phyloP scores from a whole-genome alignment of 2,329 filamentous ascomycete species.

The Ophiostoma montium region DNA sequence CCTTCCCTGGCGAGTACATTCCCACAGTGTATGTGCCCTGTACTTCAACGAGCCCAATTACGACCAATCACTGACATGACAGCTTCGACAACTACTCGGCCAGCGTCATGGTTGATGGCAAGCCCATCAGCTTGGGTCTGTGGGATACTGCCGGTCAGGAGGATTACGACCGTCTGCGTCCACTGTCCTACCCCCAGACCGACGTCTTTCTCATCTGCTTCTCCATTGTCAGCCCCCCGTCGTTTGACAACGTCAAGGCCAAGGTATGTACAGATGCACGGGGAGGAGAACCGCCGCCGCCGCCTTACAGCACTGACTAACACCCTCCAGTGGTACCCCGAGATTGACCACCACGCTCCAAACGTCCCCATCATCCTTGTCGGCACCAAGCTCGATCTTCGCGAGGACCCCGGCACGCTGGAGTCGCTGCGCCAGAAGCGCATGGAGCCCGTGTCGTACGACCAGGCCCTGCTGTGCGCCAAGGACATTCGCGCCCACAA shows the following conservation, averaged over 20 bases:
- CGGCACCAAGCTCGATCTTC: conserved; percentile 89
- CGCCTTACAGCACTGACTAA: too few species aligned
- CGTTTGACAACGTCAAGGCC: conserved; percentile 96
- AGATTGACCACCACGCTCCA: conserved; percentile 93
- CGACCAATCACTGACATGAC: background rate
- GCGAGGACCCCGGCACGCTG: conserved; percentile 72
- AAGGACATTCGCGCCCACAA: conserved; percentile 95
- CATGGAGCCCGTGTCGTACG: conserved; percentile 94
- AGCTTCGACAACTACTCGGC: conserved; percentile 99
- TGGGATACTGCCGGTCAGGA: conserved; percentile 99
- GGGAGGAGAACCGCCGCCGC: too few species aligned
- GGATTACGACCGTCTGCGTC: conserved; percentile 90
- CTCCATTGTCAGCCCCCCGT: conserved; percentile 92
- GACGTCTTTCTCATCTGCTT: conserved; percentile 98
- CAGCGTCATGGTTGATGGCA: conserved; percentile 97
- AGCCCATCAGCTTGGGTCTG: conserved; percentile 88
- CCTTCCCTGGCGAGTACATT: conserved; percentile 99
- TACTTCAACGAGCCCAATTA: background rate
- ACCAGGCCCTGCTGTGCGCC: conserved; percentile 74
- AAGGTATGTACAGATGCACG: conserved; percentile 53
- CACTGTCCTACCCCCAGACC: conserved; percentile 93
- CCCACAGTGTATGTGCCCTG: conserved; percentile 68
- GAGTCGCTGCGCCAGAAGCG: conserved; percentile 78
- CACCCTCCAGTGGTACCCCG: conserved; percentile 68
- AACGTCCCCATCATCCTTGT: conserved; percentile 94